phyloP scores from a whole-genome alignment of 2,329 filamentous ascomycete genomes.

The Monosporascus sp. region DNA sequence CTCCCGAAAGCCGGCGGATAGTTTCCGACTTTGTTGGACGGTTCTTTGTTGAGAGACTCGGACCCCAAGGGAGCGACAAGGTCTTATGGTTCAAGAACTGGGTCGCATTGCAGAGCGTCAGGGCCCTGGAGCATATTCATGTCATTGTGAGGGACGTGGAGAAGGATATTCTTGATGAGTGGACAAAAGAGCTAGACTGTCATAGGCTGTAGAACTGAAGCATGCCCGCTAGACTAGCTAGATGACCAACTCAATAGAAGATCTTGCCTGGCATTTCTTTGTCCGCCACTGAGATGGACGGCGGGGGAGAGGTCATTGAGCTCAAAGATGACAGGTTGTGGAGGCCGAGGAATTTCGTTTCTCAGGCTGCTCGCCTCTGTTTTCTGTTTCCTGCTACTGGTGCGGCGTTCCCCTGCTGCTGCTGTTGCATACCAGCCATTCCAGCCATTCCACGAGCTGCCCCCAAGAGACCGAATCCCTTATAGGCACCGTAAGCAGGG shows the following conservation, averaged over 20 bases:
- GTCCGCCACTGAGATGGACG: no score
- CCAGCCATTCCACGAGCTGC: conserved; percentile 50
- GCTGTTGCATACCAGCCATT: conserved; percentile 44
- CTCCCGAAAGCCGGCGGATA: conserved; percentile 54
- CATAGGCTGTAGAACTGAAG: conserved; percentile 22
- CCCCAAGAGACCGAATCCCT: conserved; percentile 49
- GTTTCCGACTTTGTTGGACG: conserved; percentile 66
- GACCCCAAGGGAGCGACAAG: conserved; percentile 40
- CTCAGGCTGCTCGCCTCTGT: conserved; percentile 48
- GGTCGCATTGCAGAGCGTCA: conserved; percentile 80
- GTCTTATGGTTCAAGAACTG: conserved; percentile 94
- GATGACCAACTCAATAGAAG: neutral
- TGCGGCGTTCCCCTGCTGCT: conserved; percentile 26
- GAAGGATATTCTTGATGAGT: conserved; percentile 46
- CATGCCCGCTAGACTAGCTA: neutral
- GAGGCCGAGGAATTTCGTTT: neutral
- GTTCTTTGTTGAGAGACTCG: conserved; percentile 60
- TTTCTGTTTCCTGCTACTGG: conserved; percentile 45
- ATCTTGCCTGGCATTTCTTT: no score
- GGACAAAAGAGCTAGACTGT: conserved; percentile 44
- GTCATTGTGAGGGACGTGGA: conserved; percentile 58
- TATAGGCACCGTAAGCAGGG: conserved; percentile 51
- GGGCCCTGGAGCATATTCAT: conserved; percentile 85
- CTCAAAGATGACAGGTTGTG: no score
- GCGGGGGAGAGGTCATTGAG: no score